These are phyloP conservation scores for Adansonia digitata DNA, from an alignment of 345 rosid genomes.

Conservation along the genomic window DNA sequence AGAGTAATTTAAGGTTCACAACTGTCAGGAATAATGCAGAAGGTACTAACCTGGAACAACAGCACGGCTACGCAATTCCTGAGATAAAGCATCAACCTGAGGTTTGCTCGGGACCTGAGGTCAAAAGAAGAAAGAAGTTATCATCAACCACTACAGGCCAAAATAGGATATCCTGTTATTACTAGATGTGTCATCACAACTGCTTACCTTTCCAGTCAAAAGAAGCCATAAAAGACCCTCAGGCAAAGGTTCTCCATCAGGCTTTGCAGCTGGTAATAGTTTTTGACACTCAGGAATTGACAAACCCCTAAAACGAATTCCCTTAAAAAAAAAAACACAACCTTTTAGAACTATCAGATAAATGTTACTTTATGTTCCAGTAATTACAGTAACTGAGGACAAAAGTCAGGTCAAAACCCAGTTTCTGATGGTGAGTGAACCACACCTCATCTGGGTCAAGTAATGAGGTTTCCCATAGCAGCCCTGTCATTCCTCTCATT, in stretches of 20 bases:
- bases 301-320: slow-evolving; percentile 90
- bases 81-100: slow-evolving; percentile 80
- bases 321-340: slow-evolving; percentile 42
- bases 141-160: neutral
- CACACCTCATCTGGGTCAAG: slow-evolving; percentile 94
- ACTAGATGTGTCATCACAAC: slow-evolving; percentile 5
- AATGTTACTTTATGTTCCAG: neutral
- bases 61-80: slow-evolving; percentile 75
- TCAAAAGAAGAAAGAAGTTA: neutral
- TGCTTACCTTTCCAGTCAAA: slow-evolving; percentile 84
- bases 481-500: slow-evolving; percentile 99
- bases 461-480: slow-evolving; percentile 96
- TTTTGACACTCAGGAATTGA: slow-evolving; percentile 98
- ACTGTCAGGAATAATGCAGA: neutral
- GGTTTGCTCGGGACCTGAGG: slow-evolving; percentile 72
- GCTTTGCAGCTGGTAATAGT: slow-evolving; percentile 75
- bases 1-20: neutral
- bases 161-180: neutral
- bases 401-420: neutral
- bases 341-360: slow-evolving; percentile 10
- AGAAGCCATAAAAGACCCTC: slow-evolving; percentile 99
- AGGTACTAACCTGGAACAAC: slow-evolving; percentile 71
- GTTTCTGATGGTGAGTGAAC: neutral
- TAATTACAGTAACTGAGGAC: neutral
- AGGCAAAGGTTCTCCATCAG: slow-evolving; percentile 93